Base-by-base conservation (phyloP, 257 asterid genomes). In the Ajuga chamaepitys region DNA sequence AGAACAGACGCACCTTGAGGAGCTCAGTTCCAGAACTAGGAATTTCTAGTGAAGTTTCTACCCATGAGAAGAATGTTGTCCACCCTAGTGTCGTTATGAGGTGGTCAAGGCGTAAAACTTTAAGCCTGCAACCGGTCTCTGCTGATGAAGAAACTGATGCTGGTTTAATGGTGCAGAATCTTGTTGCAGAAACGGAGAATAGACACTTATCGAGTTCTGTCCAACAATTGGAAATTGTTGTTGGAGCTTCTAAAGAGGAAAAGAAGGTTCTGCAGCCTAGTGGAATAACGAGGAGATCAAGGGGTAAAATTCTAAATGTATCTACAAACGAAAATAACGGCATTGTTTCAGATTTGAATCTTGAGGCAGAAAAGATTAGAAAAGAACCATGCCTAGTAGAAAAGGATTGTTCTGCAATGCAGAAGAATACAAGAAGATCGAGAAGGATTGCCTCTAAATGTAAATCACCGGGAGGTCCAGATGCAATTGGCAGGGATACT, bases 341-440 rank as follows among this genome's bases (percentile, higher is more conserved):
- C 24, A 38, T 18, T 17, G 66, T 17, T 44, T 45, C 64, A 57
- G 54, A 40, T 1, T 41, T 17, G 16, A 67, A 66, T 25, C 34
- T 41, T 11, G 67, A 70, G 70, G 54, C 69, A 35, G 59, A 42
- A 34, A 48, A 73, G 38, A 72, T 18, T 16, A 4, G 13, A 5
- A 62, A 53, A 51, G 58, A 70, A 41, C 71, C 74, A 4, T 47
- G 57, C 71, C 58, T 34, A 6, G 45, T 17, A 7, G 70, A 60
- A 66, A 67, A 46, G 46, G 48, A 63, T 34, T 35, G 61, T 40
- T 53, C 69, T 22, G 70, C 38, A 38, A 57, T 25, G 26, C 65
- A 38, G 42, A 71, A 53, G 51, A 68, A 64, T n/a, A 48, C 65
- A 17, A 73, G 82, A 74, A 57, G 80, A 74, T 69, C 87, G 35